Evolutionary conservation across 768 basidiomycete species (phyloP).

Genomic region (Mycena indigotica): DNA sequence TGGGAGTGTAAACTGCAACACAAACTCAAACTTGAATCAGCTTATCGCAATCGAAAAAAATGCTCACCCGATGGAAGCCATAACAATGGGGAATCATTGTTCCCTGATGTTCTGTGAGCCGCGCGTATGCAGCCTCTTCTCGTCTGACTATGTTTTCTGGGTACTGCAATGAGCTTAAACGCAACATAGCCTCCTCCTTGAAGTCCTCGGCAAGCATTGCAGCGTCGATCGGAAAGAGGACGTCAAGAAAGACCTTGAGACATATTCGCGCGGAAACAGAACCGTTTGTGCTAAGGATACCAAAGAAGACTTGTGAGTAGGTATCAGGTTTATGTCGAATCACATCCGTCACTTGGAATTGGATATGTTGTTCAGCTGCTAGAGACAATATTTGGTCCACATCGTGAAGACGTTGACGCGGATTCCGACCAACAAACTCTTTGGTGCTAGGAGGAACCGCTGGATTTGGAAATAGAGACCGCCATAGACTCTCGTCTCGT

Average conservation of each 20-base stretch:
- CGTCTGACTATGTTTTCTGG: neutral
- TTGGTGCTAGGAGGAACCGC: neutral
- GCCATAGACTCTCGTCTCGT: neutral
- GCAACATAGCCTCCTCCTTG: neutral
- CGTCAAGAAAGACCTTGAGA: neutral
- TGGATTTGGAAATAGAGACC: neutral
- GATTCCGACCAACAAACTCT: neutral
- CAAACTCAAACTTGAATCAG: neutral
- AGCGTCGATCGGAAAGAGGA: neutral
- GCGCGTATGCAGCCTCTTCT: neutral
- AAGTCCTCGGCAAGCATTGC: neutral
- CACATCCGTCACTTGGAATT: neutral
- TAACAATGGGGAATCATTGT: neutral
- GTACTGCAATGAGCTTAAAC: neutral
- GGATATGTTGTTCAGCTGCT: neutral
- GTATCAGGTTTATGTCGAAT: neutral
- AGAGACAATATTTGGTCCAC: neutral
- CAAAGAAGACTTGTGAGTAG: conserved; percentile 8
- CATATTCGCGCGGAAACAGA: neutral
- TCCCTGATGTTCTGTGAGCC: neutral
- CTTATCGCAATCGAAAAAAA: neutral
- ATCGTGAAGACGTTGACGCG: neutral
- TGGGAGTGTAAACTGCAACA: neutral
- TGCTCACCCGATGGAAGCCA: neutral
- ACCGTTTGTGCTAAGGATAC: neutral